These are phyloP conservation scores for Atkinsonella texensis DNA, from an alignment of 2,329 filamentous ascomycete genomes.

Conservation along the genomic window DNA sequence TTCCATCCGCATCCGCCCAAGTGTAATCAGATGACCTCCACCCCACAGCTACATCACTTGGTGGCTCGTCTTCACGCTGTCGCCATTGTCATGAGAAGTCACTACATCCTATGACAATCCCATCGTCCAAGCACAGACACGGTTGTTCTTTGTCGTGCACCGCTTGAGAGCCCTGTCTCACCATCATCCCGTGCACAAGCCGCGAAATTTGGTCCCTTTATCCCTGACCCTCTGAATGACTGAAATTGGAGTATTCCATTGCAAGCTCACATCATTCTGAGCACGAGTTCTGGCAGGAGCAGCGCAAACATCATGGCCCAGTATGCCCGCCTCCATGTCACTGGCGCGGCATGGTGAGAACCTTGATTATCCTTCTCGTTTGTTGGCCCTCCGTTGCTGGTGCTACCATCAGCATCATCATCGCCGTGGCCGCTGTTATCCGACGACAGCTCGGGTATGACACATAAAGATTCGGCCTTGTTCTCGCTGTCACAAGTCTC, in stretches of 20 bases:
- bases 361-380: not conserved
- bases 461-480: slow-evolving; percentile 11
- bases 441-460: slow-evolving; percentile 12
- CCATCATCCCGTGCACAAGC: not conserved
- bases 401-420: not conserved
- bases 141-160: not conserved
- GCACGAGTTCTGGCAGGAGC: not conserved
- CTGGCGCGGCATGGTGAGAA: not conserved
- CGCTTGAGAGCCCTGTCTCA: not conserved
- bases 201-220: not conserved
- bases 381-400: not conserved
- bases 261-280: not conserved
- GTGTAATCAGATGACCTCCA: not conserved
- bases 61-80: not conserved
- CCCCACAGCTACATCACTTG: not conserved
- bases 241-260: not conserved
- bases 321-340: not conserved
- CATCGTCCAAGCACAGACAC: not conserved
- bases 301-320: not conserved
- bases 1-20: not conserved
- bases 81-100: not conserved
- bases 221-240: not conserved
- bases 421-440: not conserved
- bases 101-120: not conserved
- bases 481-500: slow-evolving; percentile 2